Base-by-base conservation (phyloP, 495 filamentous ascomycete species). In the Lepidopterella palustris region DNA sequence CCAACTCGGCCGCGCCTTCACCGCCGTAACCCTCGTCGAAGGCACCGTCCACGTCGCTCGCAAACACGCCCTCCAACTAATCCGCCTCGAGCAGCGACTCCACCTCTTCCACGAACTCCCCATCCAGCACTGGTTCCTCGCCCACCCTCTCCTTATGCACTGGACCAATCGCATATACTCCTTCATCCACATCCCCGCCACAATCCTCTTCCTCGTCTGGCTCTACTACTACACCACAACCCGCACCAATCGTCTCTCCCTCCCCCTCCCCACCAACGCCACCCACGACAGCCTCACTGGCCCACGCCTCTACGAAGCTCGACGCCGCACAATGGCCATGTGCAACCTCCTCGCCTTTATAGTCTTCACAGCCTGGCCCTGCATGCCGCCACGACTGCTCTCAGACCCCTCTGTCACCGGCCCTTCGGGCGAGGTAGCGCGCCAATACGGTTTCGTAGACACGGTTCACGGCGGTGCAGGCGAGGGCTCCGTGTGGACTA, bases 171-270 rank as follows among this genome's bases (percentile, higher is more conserved):
- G 82, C 67, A 80, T 81, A 13, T 90, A 90, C 68, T 88, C 85
- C 1, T 89, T 89, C 64, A 88, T 92, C 62, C 87, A 91, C 70
- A 90, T 92, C 56, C 88, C 87, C 0, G 87, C 86, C 13, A 89
- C 87, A 3, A 89, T 89, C 52, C 78, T 80, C 10, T 88, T 85
- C 67, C 76, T 87, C 24, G 80, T 85, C 57, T 82, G 80, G 69
- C 76, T 88, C 5, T 87, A 82, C 69, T 84, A 87, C 70, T 82
- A 82, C 63, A 87, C 84, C 29, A 84, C 79, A 49, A 78, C 80
- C 23, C 57, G 62, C 32, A 74, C 63, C 62, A 80, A 75, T 60
- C 67, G 72, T 8, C 68, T 69, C 47, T 67, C 73, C 53, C 71
- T 77, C 40, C 57, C 68, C 23, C 77, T 76, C 26, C 55, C 64